phyloP scores from a whole-genome alignment of 495 filamentous ascomycete genomes.

The Bacidia rubella region DNA sequence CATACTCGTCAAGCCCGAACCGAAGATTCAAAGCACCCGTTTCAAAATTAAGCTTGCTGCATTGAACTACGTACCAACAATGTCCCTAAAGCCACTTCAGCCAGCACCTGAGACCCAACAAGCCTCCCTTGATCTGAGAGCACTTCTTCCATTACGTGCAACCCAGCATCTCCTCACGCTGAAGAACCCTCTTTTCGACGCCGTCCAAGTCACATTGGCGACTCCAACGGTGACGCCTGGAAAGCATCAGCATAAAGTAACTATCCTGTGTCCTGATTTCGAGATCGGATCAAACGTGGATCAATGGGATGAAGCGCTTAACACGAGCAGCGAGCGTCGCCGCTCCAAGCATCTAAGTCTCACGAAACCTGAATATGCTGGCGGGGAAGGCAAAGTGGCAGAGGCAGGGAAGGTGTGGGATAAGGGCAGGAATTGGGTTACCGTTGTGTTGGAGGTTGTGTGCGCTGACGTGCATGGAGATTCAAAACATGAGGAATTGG shows the following conservation, averaged over 20 bases:
- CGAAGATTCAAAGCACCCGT: slow-evolving; percentile 69
- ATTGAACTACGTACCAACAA: slow-evolving; percentile 72
- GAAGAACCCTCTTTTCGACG: slow-evolving; percentile 87
- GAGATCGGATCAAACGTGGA: slow-evolving; percentile 91
- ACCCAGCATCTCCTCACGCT: slow-evolving; percentile 77
- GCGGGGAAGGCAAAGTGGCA: slow-evolving; percentile 42
- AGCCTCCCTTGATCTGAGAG: slow-evolving; percentile 27
- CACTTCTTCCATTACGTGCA: slow-evolving; percentile 52
- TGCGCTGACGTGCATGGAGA: slow-evolving; percentile 39
- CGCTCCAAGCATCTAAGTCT: slow-evolving; percentile 28
- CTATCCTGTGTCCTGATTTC: slow-evolving; percentile 87
- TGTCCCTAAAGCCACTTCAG: slow-evolving; percentile 53
- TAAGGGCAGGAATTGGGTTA: slow-evolving; percentile 86
- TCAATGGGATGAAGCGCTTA: slow-evolving; percentile 84
- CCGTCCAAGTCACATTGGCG: slow-evolving; percentile 72
- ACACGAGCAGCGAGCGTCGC: slow-evolving; percentile 10
- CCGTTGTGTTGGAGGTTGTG: slow-evolving; percentile 79
- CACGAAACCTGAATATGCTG: slow-evolving; percentile 26
- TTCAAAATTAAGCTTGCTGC: slow-evolving; percentile 86
- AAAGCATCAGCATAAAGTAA: slow-evolving; percentile 62
- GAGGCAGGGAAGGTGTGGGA: slow-evolving; percentile 95
- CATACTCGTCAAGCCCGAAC: slow-evolving; percentile 90
- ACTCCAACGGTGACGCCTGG: slow-evolving; percentile 74
- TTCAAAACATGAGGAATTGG: slow-evolving; percentile 25
- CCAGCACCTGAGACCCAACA: slow-evolving; percentile 24